Evolutionary conservation across 805 yeast genomes (phyloP).

Genomic region (Candida montana): DNA sequence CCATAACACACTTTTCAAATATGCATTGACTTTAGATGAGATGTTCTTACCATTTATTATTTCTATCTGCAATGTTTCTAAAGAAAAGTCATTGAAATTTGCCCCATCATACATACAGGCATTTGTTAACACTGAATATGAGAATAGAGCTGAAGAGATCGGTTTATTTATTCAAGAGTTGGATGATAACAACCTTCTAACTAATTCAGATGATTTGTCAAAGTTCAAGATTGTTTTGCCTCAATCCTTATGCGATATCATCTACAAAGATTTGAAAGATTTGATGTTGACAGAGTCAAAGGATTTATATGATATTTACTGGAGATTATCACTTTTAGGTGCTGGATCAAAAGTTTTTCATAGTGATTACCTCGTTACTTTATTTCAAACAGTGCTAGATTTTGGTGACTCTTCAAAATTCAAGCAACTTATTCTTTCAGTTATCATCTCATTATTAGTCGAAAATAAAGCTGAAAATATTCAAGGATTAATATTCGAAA

Average conservation of each 20-base stretch:
- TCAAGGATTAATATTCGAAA: constrained; percentile 7
- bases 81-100: constrained; percentile 39
- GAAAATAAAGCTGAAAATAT: constrained; percentile 1
- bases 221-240: constrained; percentile 17
- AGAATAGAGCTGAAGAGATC: constrained; percentile 29
- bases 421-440: constrained; percentile 13
- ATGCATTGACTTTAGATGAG: constrained; percentile 29
- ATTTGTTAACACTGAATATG: constrained; percentile 41
- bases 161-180: constrained; percentile 39
- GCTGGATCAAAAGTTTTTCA: constrained; percentile 28
- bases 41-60: constrained; percentile 44
- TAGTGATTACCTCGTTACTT: constrained; percentile 8
- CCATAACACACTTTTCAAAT: constrained; percentile 40
- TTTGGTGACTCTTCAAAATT: constrained; percentile 9
- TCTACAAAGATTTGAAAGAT: constrained; percentile 9
- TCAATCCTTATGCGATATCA: constrained; percentile 7
- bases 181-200: constrained; percentile 22
- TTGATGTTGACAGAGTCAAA: constrained; percentile 5
- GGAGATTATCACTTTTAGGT: constrained; percentile 45
- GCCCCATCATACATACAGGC: constrained; percentile 44
- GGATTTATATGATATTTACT: constrained; percentile 37
- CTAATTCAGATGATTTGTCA: constrained; percentile 11
- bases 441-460: constrained; percentile 14
- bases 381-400: constrained; percentile 2
- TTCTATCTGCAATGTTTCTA: constrained; percentile 35